These are phyloP conservation scores for Cenchrus purpureus DNA, from an alignment of 176 grass and related monocot genomes.

Conservation along the genomic window DNA sequence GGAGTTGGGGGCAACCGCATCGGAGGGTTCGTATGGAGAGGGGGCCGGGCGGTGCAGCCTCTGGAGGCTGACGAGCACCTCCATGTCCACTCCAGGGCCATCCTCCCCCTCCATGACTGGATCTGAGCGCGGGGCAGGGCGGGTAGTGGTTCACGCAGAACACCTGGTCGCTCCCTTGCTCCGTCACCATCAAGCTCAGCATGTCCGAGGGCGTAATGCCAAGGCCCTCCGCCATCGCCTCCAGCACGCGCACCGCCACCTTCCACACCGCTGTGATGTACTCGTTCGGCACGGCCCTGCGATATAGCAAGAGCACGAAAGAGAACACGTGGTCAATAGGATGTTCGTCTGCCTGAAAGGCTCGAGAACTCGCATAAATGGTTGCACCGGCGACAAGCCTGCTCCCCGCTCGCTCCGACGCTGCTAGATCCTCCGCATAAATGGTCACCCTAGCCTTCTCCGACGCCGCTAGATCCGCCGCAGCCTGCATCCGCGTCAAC, in stretches of 20 bases:
- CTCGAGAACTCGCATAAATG: too few relatives aligned
- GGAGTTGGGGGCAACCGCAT: too few relatives aligned
- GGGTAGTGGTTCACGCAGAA: constrained; percentile 97
- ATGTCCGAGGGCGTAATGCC: constrained; percentile 49
- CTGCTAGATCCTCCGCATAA: too few relatives aligned
- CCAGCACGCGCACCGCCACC: constrained; percentile 67
- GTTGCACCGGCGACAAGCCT: background rate
- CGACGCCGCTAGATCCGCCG: too few relatives aligned
- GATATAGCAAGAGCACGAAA: background rate
- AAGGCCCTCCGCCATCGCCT: constrained; percentile 76
- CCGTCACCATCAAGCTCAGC: constrained; percentile 61
- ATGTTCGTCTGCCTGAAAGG: background rate
- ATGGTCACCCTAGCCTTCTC: too few relatives aligned
- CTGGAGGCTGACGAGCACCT: too few relatives aligned
- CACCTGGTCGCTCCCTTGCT: constrained; percentile 69
- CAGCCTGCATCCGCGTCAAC: too few relatives aligned
- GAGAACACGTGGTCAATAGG: background rate
- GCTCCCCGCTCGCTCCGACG: too few relatives aligned
- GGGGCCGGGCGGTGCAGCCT: too few relatives aligned
- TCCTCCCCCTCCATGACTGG: too few relatives aligned
- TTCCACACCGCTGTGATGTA: constrained; percentile 63
- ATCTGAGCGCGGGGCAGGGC: constrained; percentile 56
- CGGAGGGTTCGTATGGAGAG: too few relatives aligned
- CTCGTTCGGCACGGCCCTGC: constrained; percentile 65
- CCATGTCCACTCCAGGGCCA: too few relatives aligned